Evolutionary conservation across 116 monocot species (phyloP).

Genomic region (Trichopus zeylanicus): DNA sequence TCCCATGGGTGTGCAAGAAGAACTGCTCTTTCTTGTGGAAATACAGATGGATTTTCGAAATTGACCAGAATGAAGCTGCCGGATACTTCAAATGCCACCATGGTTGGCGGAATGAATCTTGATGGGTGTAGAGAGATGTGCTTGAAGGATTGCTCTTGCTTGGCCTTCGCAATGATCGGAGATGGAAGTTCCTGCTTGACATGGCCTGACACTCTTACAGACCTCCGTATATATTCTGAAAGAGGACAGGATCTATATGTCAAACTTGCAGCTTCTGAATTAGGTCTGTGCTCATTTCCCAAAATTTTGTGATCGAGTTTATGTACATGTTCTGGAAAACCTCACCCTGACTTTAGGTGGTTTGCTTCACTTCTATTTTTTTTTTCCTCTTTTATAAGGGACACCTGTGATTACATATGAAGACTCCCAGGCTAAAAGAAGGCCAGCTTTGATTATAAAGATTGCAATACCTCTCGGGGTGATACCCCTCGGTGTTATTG

Average conservation of each 20-base stretch:
- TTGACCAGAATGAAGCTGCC: conserved; percentile 4
- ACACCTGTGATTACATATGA: too few relatives aligned
- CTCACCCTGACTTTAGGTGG: too few relatives aligned
- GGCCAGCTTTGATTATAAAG: too few relatives aligned
- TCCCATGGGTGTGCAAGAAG: neutral
- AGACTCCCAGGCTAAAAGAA: too few relatives aligned
- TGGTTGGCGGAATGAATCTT: neutral
- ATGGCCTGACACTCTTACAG: neutral
- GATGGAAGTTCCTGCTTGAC: conserved; percentile 4
- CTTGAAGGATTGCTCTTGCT: conserved; percentile 8
- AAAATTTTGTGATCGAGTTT: too few relatives aligned
- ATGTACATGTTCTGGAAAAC: too few relatives aligned
- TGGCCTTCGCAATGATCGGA: neutral
- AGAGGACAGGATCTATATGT: neutral
- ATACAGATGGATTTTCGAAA: conserved; percentile 1
- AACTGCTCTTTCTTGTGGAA: neutral
- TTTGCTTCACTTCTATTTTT: too few relatives aligned
- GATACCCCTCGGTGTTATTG: too few relatives aligned
- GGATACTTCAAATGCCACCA: neutral
- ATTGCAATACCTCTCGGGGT: too few relatives aligned
- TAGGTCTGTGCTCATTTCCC: too few relatives aligned
- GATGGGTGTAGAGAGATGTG: conserved; percentile 4
- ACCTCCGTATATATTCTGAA: neutral
- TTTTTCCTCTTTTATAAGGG: too few relatives aligned
- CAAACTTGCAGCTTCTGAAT: neutral